Percentiles rank a stretch among this genome's conserved stretches.
Evolutionary conservation across 495 filamentous ascomycete species (phyloP).

Genomic region (Chlorociboria aeruginascens): DNA sequence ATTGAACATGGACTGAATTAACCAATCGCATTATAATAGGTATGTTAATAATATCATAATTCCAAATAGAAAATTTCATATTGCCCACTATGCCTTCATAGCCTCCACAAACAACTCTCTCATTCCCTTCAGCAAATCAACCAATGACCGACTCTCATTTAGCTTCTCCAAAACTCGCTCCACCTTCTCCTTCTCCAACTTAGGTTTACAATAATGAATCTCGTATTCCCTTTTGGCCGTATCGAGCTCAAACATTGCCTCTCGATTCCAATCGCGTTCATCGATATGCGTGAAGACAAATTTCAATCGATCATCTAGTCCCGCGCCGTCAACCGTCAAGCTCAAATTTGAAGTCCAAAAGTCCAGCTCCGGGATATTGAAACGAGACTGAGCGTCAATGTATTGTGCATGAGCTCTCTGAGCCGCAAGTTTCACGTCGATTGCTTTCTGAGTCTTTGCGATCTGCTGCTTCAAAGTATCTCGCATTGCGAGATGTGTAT

Average conservation of each 20-base stretch:
- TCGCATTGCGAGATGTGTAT: conserved; percentile 57
- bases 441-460: conserved; percentile 58
- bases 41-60: no score
- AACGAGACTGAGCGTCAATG: conserved; percentile 65
- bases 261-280: conserved; percentile 78
- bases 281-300: conserved; percentile 84
- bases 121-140: conserved; percentile 80
- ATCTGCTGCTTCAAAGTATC: conserved; percentile 71
- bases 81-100: conserved; percentile 26
- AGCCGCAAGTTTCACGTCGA: conserved; percentile 38
- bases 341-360: conserved; percentile 93
- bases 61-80: no score
- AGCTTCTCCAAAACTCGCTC: conserved; percentile 60
- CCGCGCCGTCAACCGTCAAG: conserved; percentile 80
- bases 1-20: no score
- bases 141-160: conserved; percentile 78
- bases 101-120: conserved; percentile 66
- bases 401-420: conserved; percentile 43
- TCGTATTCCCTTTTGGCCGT: conserved; percentile 73
- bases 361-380: conserved; percentile 82
- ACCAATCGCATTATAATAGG: no score
- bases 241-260: conserved; percentile 87
- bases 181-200: conserved; percentile 60
- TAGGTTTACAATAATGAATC: conserved; percentile 65
- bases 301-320: conserved; percentile 71